phyloP scores from a whole-genome alignment of 495 filamentous ascomycete species.

The Xylaria nigripes region DNA sequence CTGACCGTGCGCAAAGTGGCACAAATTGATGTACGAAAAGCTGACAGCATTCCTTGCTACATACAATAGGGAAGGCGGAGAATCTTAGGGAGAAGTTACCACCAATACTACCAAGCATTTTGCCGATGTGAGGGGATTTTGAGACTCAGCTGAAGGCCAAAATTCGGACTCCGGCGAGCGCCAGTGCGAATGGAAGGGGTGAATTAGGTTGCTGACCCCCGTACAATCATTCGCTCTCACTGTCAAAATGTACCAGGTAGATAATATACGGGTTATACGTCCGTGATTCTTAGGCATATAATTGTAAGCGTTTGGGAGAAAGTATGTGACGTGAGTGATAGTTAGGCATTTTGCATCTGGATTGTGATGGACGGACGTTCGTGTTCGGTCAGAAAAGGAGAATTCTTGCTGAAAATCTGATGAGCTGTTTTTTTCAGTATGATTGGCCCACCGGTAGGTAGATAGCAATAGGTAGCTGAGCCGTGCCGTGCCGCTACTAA shows the following conservation, averaged over 20 bases:
- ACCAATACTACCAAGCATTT: not conserved
- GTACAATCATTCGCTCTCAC: not conserved
- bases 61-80: not conserved
- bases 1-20: constrained; percentile 1
- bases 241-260: not conserved
- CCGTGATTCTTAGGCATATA: not conserved
- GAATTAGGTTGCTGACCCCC: not conserved
- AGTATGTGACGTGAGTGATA: too few relatives aligned
- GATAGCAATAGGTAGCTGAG: too few relatives aligned
- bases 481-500: too few relatives aligned
- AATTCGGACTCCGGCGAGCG: not conserved
- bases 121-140: not conserved
- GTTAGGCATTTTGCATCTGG: too few relatives aligned
- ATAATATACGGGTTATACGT: not conserved
- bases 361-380: too few relatives aligned
- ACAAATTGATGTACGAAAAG: not conserved
- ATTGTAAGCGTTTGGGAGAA: too few relatives aligned
- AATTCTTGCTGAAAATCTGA: too few relatives aligned
- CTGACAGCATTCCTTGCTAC: not conserved
- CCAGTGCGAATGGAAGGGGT: not conserved
- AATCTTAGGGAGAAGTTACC: not conserved
- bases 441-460: too few relatives aligned
- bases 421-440: too few relatives aligned
- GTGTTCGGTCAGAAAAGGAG: too few relatives aligned
- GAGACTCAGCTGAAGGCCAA: not conserved